Evolutionary conservation across 2,329 filamentous ascomycete genomes (phyloP).

Genomic region (Alternaria consortialis): DNA sequence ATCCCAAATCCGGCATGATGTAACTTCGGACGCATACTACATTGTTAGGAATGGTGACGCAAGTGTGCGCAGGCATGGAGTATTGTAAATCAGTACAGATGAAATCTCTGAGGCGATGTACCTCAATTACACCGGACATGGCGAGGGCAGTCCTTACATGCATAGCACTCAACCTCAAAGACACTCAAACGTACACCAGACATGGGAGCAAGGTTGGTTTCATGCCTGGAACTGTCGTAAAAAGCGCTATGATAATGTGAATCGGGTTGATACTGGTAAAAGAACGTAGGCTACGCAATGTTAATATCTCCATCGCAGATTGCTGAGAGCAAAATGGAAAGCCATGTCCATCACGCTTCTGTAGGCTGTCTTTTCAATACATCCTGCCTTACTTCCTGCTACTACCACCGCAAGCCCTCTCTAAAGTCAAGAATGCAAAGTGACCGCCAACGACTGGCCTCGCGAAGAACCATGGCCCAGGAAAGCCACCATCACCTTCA

Average conservation of each 20-base stretch:
- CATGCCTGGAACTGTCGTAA: too few species aligned
- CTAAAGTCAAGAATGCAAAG: constrained; percentile 84
- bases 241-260: not conserved
- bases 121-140: not conserved
- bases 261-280: not conserved
- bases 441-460: constrained; percentile 85
- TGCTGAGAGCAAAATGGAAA: not conserved
- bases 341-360: not conserved
- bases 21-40: not conserved
- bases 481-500: constrained; percentile 78
- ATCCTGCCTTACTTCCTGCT: not conserved
- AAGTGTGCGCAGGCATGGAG: not conserved
- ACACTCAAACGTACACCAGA: not conserved
- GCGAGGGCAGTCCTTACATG: not conserved
- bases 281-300: not conserved
- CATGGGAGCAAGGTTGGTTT: not conserved
- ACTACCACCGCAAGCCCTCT: constrained; percentile 76
- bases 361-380: not conserved
- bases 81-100: not conserved
- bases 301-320: not conserved
- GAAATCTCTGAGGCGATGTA: not conserved
- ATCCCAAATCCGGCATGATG: not conserved
- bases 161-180: not conserved
- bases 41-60: not conserved
- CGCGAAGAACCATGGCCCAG: constrained; percentile 79